Percentiles rank a stretch among this genome's conserved stretches.
Conservation (phyloP, 176 grass and related monocot species). For the Poa annua region DNA sequence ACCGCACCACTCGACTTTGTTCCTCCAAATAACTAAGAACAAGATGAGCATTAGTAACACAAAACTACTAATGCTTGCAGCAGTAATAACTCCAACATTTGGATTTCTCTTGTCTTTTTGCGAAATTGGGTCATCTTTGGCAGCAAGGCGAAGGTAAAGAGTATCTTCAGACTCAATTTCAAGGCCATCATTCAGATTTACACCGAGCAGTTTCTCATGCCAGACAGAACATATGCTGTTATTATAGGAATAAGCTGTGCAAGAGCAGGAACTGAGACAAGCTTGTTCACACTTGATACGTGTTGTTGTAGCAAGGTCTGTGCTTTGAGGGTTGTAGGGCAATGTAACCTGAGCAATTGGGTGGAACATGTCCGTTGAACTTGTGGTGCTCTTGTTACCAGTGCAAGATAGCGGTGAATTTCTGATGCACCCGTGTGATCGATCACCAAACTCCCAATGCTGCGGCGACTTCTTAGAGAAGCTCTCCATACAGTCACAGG, state of each 20-base stretch:
- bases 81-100: constrained; percentile 17
- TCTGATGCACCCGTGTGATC: constrained; percentile 48
- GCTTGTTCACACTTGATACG: background rate
- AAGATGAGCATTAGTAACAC: constrained; percentile 7
- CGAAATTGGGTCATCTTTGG: constrained; percentile 27
- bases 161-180: constrained; percentile 23
- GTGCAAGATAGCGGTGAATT: constrained; percentile 43
- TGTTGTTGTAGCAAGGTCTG: constrained; percentile 32
- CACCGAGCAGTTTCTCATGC: background rate
- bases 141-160: constrained; percentile 55
- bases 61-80: constrained; percentile 5
- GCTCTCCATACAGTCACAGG: constrained; percentile 1
- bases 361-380: constrained; percentile 47
- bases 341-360: constrained; percentile 31
- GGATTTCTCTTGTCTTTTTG: background rate
- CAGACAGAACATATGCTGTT: constrained; percentile 16
- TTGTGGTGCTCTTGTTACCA: constrained; percentile 12
- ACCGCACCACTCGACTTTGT: background rate
- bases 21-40: background rate
- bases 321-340: constrained; percentile 33
- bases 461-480: background rate
- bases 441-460: constrained; percentile 46
- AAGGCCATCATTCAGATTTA: background rate
- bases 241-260: background rate
- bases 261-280: background rate